phyloP scores from a whole-genome alignment of 2,329 filamentous ascomycete genomes.

The Zymoseptoria passerinii region DNA sequence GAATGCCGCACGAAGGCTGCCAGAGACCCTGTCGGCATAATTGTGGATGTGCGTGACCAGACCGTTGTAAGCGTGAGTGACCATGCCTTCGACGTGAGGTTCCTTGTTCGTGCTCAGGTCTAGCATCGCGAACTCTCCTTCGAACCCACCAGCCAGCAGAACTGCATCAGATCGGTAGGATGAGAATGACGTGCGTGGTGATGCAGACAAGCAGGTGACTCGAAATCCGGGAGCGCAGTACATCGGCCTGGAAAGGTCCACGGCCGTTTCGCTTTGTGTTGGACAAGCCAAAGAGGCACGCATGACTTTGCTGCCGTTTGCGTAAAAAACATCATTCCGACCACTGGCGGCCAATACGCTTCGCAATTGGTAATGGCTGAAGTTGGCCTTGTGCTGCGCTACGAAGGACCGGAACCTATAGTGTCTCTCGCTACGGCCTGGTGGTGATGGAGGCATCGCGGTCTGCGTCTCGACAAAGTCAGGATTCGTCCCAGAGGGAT shows the following conservation, averaged over 20 bases:
- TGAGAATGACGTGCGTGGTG: constrained; percentile 1
- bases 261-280: constrained; percentile 33
- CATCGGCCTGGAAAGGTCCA: constrained; percentile 38
- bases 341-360: constrained; percentile 49
- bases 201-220: constrained; percentile 16
- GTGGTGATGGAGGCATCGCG: constrained; percentile 2
- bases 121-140: constrained; percentile 49
- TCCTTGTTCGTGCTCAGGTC: constrained; percentile 10
- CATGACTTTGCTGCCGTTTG: constrained; percentile 39
- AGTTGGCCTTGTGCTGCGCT: constrained; percentile 40
- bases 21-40: constrained; percentile 39
- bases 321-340: constrained; percentile 49
- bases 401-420: constrained; percentile 26
- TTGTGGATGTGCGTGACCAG: constrained; percentile 54
- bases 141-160: constrained; percentile 48
- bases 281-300: constrained; percentile 43
- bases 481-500: constrained; percentile 14
- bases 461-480: neutral
- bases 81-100: constrained; percentile 37
- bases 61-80: constrained; percentile 43
- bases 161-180: constrained; percentile 4
- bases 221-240: constrained; percentile 9
- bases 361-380: constrained; percentile 52
- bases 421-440: constrained; percentile 9
- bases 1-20: constrained; percentile 44